These are phyloP conservation scores for Trametes meyenii DNA, from an alignment of 768 basidiomycete genomes.

Conservation along the genomic window DNA sequence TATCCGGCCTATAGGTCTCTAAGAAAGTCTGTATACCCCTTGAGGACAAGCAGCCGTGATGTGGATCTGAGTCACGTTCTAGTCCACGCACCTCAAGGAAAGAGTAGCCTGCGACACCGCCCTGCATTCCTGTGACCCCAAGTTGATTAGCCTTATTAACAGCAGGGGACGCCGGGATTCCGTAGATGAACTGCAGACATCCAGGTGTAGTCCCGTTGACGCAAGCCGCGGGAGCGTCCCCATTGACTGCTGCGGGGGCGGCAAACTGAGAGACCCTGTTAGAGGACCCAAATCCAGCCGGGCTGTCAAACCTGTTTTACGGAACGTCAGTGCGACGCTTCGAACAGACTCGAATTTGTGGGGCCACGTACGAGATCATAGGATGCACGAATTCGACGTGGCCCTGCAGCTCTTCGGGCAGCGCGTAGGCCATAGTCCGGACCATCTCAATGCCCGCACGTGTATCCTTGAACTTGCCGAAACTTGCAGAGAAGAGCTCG, in stretches of 20 bases:
- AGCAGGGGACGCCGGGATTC: slow-evolving; percentile 26
- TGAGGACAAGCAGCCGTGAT: neutral
- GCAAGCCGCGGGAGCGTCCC: slow-evolving; percentile 25
- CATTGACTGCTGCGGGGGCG: slow-evolving; percentile 23
- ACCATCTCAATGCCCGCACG: slow-evolving; percentile 25
- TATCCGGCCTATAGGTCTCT: slow-evolving; percentile 22
- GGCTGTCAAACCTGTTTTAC: slow-evolving; percentile 29
- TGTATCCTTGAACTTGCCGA: slow-evolving; percentile 28
- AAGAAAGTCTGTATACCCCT: slow-evolving; percentile 30
- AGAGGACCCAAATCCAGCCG: neutral
- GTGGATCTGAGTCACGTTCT: no score
- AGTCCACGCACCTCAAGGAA: slow-evolving; percentile 34
- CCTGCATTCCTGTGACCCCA: slow-evolving; percentile 36
- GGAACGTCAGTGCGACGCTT: no score
- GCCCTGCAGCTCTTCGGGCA: slow-evolving; percentile 28
- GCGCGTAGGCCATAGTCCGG: slow-evolving; percentile 34
- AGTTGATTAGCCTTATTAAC: slow-evolving; percentile 29
- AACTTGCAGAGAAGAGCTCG: slow-evolving; percentile 29
- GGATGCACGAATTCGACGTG: slow-evolving; percentile 35
- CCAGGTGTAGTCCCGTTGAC: slow-evolving; percentile 28
- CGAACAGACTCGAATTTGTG: neutral
- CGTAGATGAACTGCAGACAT: slow-evolving; percentile 36
- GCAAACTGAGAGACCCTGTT: neutral
- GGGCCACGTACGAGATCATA: slow-evolving; percentile 27
- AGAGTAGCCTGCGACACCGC: slow-evolving; percentile 26